These are phyloP conservation scores for Colletotrichum tropicicola DNA, from an alignment of 2,329 filamentous ascomycete species.

Conservation along the genomic window DNA sequence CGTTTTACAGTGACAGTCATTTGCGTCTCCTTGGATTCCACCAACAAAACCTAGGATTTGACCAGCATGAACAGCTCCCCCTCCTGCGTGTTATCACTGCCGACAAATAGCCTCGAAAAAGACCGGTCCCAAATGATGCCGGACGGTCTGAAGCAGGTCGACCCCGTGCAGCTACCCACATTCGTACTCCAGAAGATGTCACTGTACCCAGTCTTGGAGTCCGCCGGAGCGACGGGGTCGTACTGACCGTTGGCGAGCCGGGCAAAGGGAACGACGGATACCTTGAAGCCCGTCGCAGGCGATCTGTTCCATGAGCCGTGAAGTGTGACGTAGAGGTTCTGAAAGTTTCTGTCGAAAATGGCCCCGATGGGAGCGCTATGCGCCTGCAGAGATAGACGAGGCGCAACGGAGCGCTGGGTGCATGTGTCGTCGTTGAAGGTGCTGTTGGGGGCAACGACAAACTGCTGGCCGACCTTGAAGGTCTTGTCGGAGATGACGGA, in stretches of 20 bases:
- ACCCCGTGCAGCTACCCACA: constrained; percentile 38
- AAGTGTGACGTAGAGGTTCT: constrained; percentile 66
- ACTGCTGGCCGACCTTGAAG: constrained; percentile 44
- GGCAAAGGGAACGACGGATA: constrained; percentile 46
- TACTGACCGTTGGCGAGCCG: constrained; percentile 35
- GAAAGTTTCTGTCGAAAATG: constrained; percentile 61
- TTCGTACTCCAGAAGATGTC: constrained; percentile 44
- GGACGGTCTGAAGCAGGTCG: constrained; percentile 35
- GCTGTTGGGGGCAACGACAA: constrained; percentile 45
- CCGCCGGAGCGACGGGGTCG: constrained; percentile 41
- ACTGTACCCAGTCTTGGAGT: constrained; percentile 39
- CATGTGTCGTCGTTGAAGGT: constrained; percentile 47
- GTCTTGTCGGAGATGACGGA: constrained; percentile 41
- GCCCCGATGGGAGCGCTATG: constrained; percentile 71
- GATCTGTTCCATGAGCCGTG: constrained; percentile 65
- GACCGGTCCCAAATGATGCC: constrained; percentile 34
- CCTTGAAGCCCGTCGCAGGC: constrained; percentile 47
- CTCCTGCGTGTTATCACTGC: constrained; percentile 35
- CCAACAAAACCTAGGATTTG: neutral
- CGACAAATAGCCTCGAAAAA: constrained; percentile 35
- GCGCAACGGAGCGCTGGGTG: constrained; percentile 39
- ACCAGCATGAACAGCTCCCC: constrained; percentile 35
- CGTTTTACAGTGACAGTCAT: no score
- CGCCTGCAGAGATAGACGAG: constrained; percentile 63
- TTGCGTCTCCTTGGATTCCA: neutral